A percentile compares a stretch with the other conserved stretches of the same genome.
These are phyloP conservation scores for Tricholoma flavovirens DNA, from an alignment of 768 basidiomycete species.

Conservation along the genomic window DNA sequence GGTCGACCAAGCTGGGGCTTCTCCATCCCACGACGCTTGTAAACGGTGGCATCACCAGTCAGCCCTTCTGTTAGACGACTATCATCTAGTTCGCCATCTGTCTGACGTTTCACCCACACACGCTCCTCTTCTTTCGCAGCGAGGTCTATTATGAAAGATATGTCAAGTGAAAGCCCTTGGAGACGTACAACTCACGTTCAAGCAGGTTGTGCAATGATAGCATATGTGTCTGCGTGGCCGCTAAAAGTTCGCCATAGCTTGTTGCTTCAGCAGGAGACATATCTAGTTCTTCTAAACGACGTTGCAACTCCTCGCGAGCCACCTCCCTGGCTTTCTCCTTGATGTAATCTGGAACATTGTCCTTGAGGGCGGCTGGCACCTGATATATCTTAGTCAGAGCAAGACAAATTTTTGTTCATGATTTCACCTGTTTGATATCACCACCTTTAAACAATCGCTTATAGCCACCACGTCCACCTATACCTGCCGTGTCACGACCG, in stretches of 20 bases:
- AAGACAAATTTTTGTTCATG: background rate
- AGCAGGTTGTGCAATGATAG: slow-evolving; percentile 53
- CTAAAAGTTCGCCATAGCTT: slow-evolving; percentile 47
- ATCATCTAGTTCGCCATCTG: slow-evolving; percentile 66
- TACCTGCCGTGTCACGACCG: slow-evolving; percentile 59
- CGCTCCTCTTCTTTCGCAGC: slow-evolving; percentile 66
- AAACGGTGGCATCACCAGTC: slow-evolving; percentile 64
- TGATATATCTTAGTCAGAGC: slow-evolving; percentile 14
- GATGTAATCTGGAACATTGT: slow-evolving; percentile 53
- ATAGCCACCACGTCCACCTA: slow-evolving; percentile 64
- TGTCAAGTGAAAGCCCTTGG: background rate
- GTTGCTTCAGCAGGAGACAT: slow-evolving; percentile 52
- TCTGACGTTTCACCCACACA: slow-evolving; percentile 67
- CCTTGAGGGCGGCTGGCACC: slow-evolving; percentile 50
- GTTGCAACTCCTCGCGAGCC: slow-evolving; percentile 57
- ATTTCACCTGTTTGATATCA: slow-evolving; percentile 51
- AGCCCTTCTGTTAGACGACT: slow-evolving; percentile 60
- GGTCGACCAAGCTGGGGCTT: slow-evolving; percentile 64
- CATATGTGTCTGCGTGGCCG: slow-evolving; percentile 55
- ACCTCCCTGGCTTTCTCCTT: slow-evolving; percentile 61
- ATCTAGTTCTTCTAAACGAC: slow-evolving; percentile 56
- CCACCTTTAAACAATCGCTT: slow-evolving; percentile 60
- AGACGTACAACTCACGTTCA: slow-evolving; percentile 44
- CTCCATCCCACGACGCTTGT: slow-evolving; percentile 65
- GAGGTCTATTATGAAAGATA: slow-evolving; percentile 37